These are phyloP conservation scores for Volvox reticuliferus DNA, from an alignment of 139 green algal genomes.

Conservation along the genomic window DNA sequence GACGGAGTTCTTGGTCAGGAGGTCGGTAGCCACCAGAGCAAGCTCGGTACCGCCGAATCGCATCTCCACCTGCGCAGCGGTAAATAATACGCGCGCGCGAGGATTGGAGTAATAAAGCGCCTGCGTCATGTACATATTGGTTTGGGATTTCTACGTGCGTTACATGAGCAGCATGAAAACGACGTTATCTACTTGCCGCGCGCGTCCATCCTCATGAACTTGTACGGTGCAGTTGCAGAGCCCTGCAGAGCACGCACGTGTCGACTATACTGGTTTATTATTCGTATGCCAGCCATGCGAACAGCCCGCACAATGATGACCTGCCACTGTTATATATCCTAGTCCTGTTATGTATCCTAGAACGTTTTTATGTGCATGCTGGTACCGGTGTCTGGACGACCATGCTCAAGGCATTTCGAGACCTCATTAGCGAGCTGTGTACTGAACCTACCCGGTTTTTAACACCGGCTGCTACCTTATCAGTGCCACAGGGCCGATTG, in stretches of 20 bases:
- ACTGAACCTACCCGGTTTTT: too few relatives aligned
- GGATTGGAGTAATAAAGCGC: background rate
- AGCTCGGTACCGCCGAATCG: constrained; percentile 29
- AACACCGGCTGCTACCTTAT: too few relatives aligned
- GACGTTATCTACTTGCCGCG: background rate
- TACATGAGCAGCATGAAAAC: background rate
- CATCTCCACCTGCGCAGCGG: constrained; percentile 26
- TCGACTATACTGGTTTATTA: too few relatives aligned
- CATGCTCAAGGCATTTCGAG: too few relatives aligned
- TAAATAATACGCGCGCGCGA: background rate
- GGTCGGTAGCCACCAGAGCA: background rate
- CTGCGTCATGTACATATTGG: background rate
- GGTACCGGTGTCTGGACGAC: too few relatives aligned
- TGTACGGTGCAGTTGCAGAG: background rate
- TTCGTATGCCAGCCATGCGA: too few relatives aligned
- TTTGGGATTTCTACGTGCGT: background rate
- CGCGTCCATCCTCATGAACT: background rate
- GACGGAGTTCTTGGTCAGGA: background rate
- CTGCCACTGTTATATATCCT: too few relatives aligned
- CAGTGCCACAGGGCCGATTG: background rate
- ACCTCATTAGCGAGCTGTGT: too few relatives aligned
- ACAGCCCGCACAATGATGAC: too few relatives aligned
- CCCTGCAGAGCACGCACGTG: background rate
- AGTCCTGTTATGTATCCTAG: too few relatives aligned
- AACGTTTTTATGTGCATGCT: too few relatives aligned